Conservation (phyloP, 352 stramenopile genomes). For the Globisporangium spiculum region DNA sequence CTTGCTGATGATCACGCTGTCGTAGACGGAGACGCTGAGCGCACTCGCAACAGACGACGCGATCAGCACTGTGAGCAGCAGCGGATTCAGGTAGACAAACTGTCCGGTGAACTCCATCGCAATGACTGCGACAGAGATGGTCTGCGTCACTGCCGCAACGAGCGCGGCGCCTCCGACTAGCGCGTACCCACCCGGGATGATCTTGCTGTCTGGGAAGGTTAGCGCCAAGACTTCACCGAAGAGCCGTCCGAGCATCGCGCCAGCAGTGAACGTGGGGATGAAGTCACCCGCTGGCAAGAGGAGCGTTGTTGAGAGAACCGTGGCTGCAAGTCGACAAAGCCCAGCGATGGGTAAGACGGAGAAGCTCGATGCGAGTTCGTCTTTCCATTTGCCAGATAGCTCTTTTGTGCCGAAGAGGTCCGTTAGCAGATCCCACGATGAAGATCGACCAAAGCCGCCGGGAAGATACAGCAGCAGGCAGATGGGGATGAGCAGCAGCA, state of each 20-base stretch:
- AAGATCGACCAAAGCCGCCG: constrained; percentile 34
- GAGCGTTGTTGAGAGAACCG: constrained; percentile 49
- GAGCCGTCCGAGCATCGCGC: constrained; percentile 50
- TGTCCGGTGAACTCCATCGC: constrained; percentile 69
- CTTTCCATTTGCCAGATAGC: constrained; percentile 31
- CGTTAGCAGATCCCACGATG: constrained; percentile 25
- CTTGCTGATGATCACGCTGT: constrained; percentile 55
- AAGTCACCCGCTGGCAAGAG: constrained; percentile 58
- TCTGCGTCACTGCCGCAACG: constrained; percentile 57
- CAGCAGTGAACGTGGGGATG: constrained; percentile 62
- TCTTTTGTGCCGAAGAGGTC: constrained; percentile 30
- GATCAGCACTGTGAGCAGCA: constrained; percentile 52
- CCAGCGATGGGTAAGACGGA: constrained; percentile 31
- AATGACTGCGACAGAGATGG: constrained; percentile 74
- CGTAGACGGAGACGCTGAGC: constrained; percentile 60
- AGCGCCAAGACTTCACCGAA: constrained; percentile 43
- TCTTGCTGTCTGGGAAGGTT: constrained; percentile 30
- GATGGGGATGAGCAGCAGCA: constrained; percentile 34
- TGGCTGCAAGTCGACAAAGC: constrained; percentile 32
- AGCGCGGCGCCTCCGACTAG: constrained; percentile 62
- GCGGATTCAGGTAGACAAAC: constrained; percentile 62
- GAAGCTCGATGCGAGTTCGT: constrained; percentile 30
- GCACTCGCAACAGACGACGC: constrained; percentile 46
- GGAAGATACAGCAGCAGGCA: constrained; percentile 38
- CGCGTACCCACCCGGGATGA: constrained; percentile 64